A percentile compares a stretch with the other conserved stretches of the same genome.
phyloP scores from a whole-genome alignment of 768 basidiomycete genomes.

The Rhizopogon sp. region DNA sequence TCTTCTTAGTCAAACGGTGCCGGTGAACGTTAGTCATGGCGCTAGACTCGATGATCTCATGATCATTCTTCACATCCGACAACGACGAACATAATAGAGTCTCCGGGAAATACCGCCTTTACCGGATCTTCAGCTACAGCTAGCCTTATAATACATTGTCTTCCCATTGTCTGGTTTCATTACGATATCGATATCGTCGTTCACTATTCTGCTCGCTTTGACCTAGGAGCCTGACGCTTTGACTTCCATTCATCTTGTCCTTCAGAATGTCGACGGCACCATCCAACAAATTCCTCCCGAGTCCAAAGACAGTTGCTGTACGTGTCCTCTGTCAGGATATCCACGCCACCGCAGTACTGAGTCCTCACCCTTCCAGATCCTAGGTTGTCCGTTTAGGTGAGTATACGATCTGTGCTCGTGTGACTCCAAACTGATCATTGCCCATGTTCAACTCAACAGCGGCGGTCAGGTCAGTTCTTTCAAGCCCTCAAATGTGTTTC shows the following conservation, averaged over 20 bases:
- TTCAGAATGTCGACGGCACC: slow-evolving; percentile 16
- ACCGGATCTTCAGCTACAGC: too few relatives aligned
- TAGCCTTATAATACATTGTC: neutral
- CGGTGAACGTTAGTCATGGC: too few relatives aligned
- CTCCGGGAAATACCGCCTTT: too few relatives aligned
- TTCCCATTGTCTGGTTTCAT: neutral
- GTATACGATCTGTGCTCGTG: too few relatives aligned
- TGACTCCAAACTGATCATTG: slow-evolving; percentile 5
- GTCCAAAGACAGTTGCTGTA: slow-evolving; percentile 79
- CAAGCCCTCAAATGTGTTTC: neutral
- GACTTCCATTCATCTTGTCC: neutral
- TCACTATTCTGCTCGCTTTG: neutral
- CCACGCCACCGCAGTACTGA: slow-evolving; percentile 1
- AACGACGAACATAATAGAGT: too few relatives aligned
- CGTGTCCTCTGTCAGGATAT: slow-evolving; percentile 28
- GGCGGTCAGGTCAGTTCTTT: slow-evolving; percentile 26
- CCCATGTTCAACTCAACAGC: slow-evolving; percentile 8
- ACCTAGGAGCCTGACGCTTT: neutral
- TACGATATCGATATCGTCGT: too few relatives aligned
- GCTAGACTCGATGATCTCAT: too few relatives aligned
- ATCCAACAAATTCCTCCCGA: slow-evolving; percentile 27
- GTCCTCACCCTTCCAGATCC: slow-evolving; percentile 48
- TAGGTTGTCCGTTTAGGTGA: slow-evolving; percentile 88
- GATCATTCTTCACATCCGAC: too few relatives aligned
- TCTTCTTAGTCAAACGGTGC: too few relatives aligned